Evolutionary conservation across 2,329 filamentous ascomycete genomes (phyloP).

Genomic region (Phialemoniopsis sp.): DNA sequence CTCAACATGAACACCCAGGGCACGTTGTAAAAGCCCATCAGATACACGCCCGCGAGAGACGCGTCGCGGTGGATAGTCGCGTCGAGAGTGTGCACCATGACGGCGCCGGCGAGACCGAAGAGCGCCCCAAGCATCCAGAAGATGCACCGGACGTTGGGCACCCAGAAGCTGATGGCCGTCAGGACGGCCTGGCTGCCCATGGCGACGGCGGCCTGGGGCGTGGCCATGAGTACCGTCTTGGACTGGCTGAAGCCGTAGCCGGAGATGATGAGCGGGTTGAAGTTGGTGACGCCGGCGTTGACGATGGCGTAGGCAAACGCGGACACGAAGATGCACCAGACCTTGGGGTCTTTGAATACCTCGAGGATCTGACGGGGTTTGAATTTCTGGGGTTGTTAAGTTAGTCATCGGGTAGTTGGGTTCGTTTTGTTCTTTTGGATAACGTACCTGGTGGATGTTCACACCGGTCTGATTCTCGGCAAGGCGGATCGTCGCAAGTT

Average conservation of each 20-base stretch:
- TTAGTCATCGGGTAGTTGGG: too few relatives aligned
- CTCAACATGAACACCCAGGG: slow-evolving; percentile 21
- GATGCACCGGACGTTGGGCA: slow-evolving; percentile 18
- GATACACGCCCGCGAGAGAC: slow-evolving; percentile 21
- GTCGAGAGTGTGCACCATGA: slow-evolving; percentile 8
- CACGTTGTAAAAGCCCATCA: slow-evolving; percentile 7
- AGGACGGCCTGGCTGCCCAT: slow-evolving; percentile 3
- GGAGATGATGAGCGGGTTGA: slow-evolving; percentile 56
- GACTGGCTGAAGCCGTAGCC: slow-evolving; percentile 32
- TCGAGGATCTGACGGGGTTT: slow-evolving; percentile 12
- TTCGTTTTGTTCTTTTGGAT: neutral
- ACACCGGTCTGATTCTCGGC: too few relatives aligned
- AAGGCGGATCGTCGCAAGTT: slow-evolving; percentile 7
- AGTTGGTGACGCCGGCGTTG: slow-evolving; percentile 64
- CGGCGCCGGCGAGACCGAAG: neutral
- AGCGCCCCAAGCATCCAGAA: slow-evolving; percentile 23
- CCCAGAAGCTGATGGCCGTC: slow-evolving; percentile 16
- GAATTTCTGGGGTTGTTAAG: too few relatives aligned
- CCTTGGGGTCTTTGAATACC: slow-evolving; percentile 10
- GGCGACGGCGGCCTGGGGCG: too few relatives aligned
- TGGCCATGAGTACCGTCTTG: too few relatives aligned
- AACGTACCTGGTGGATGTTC: too few relatives aligned
- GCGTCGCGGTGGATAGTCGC: slow-evolving; percentile 12
- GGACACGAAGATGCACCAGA: slow-evolving; percentile 18
- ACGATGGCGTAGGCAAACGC: slow-evolving; percentile 60